phyloP scores from a whole-genome alignment of 306 rosid genomes.

The Cicer bijugum region DNA sequence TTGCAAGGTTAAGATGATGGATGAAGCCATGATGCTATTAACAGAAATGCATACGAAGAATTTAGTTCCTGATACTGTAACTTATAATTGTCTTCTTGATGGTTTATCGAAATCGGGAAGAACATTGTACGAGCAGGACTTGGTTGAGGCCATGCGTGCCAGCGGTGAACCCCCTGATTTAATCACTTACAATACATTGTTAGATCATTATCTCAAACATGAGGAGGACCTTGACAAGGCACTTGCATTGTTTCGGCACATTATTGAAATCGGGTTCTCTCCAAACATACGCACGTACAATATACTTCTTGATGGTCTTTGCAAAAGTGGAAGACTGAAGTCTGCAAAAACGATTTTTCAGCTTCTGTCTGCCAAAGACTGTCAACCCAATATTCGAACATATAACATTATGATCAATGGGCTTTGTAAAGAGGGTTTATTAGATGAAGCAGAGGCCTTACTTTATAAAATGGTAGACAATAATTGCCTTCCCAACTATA shows the following conservation, averaged over 20 bases:
- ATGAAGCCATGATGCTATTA: constrained; percentile 44
- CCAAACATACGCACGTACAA: constrained; percentile 48
- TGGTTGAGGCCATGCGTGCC: constrained; percentile 44
- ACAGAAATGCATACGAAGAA: constrained; percentile 42
- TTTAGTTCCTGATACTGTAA: constrained; percentile 46
- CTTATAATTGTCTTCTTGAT: constrained; percentile 48
- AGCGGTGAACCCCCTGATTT: constrained; percentile 45
- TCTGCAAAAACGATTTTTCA: constrained; percentile 42
- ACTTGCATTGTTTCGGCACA: constrained; percentile 39
- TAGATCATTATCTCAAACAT: constrained; percentile 44
- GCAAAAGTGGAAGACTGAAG: constrained; percentile 42
- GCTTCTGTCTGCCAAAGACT: constrained; percentile 35
- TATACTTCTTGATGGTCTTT: constrained; percentile 49
- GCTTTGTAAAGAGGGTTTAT: constrained; percentile 42
- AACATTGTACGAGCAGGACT: constrained; percentile 36
- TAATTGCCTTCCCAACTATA: constrained; percentile 39
- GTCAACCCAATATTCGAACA: constrained; percentile 43
- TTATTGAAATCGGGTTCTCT: constrained; percentile 39
- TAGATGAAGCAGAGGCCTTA: constrained; percentile 46
- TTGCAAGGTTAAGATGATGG: constrained; percentile 44
- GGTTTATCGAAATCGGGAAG: constrained; percentile 47
- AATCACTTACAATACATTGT: constrained; percentile 45
- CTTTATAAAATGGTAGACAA: constrained; percentile 43
- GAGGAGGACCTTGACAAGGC: constrained; percentile 36
- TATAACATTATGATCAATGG: constrained; percentile 51